These are phyloP conservation scores for Lentinula edodes DNA, from an alignment of 768 basidiomycete species.

Conservation along the genomic window DNA sequence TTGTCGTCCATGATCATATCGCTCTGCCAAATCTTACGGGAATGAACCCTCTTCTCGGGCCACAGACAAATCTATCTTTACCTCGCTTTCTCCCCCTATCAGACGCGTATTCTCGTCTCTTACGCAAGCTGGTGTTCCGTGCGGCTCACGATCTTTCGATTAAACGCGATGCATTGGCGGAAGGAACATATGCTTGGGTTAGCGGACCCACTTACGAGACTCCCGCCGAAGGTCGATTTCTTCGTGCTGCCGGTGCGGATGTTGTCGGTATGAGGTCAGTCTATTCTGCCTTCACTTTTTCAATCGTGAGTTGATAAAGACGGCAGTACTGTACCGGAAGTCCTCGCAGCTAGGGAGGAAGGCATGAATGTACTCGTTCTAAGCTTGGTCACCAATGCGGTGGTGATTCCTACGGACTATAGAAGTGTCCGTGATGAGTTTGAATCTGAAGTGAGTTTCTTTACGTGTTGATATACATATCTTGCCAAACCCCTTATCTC, in stretches of 20 bases:
- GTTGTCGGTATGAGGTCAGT: slow-evolving; percentile 78
- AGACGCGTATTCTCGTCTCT: slow-evolving; percentile 68
- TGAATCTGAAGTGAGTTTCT: slow-evolving; percentile 58
- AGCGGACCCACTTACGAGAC: slow-evolving; percentile 89
- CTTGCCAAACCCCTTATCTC: neutral
- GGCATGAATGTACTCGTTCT: slow-evolving; percentile 73
- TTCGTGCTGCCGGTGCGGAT: slow-evolving; percentile 71
- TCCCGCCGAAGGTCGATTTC: slow-evolving; percentile 77
- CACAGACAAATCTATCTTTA: slow-evolving; percentile 47
- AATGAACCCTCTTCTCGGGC: slow-evolving; percentile 75
- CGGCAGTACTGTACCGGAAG: slow-evolving; percentile 74
- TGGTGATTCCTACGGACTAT: slow-evolving; percentile 66
- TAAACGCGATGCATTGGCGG: slow-evolving; percentile 51
- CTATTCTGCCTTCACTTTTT: neutral
- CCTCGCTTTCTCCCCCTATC: slow-evolving; percentile 82
- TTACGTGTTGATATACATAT: neutral
- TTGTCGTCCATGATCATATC: slow-evolving; percentile 80
- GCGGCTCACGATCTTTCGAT: slow-evolving; percentile 62
- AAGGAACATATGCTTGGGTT: slow-evolving; percentile 89
- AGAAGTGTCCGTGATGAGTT: slow-evolving; percentile 70
- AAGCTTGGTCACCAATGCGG: slow-evolving; percentile 82
- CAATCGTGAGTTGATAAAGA: too few relatives aligned
- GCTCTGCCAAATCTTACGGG: slow-evolving; percentile 76
- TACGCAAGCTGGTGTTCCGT: slow-evolving; percentile 70
- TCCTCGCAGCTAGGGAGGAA: slow-evolving; percentile 72